Evolutionary conservation across 106 monocot species (phyloP).

Genomic region (Allium cepa): DNA sequence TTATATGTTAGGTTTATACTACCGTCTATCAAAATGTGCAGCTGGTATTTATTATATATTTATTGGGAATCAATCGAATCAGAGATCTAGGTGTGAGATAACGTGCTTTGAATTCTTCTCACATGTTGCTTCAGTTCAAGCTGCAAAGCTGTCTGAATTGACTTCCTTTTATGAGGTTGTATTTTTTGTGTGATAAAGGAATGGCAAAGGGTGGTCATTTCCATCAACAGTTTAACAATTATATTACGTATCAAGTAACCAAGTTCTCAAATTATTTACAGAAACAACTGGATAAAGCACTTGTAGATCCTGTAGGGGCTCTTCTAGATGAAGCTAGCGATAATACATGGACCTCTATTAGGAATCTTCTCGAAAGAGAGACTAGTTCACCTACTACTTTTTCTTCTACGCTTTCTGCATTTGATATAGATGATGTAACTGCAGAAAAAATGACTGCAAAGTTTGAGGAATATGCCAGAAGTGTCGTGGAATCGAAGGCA

Average conservation of each 20-base stretch:
- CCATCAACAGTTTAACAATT: neutral
- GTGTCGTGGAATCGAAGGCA: constrained; percentile 75
- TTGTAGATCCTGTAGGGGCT: constrained; percentile 78
- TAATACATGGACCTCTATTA: constrained; percentile 76
- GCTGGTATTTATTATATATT: too few relatives aligned
- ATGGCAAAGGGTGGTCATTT: too few relatives aligned
- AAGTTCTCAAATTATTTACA: constrained; percentile 16
- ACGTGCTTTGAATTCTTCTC: too few relatives aligned
- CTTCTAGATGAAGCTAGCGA: constrained; percentile 78
- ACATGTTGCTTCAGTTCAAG: constrained; percentile 24
- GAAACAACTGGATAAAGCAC: constrained; percentile 54
- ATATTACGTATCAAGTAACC: neutral
- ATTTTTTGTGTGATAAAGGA: too few relatives aligned
- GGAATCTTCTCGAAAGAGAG: constrained; percentile 69
- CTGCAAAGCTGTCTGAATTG: constrained; percentile 35
- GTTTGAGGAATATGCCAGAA: constrained; percentile 61
- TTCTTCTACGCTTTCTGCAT: constrained; percentile 50
- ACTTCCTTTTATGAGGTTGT: constrained; percentile 36
- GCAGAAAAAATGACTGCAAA: constrained; percentile 55
- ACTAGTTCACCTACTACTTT: constrained; percentile 48
- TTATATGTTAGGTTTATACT: too few relatives aligned
- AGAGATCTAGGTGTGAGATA: too few relatives aligned
- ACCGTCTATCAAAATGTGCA: too few relatives aligned
- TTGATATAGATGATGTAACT: constrained; percentile 64
- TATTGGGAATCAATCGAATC: too few relatives aligned